Base-by-base conservation (phyloP, 805 yeast genomes). In the Pichia paraexigua region DNA sequence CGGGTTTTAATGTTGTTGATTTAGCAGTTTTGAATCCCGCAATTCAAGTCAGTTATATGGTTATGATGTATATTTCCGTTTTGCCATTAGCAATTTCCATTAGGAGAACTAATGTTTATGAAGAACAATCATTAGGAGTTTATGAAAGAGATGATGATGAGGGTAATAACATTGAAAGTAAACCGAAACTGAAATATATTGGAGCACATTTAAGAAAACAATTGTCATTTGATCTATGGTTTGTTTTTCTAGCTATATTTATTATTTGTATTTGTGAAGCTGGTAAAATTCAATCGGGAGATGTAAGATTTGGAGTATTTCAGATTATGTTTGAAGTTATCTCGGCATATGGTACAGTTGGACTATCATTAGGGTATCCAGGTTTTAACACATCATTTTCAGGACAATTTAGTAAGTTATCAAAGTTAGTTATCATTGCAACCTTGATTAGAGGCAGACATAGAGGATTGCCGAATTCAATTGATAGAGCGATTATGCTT, bases 41-140 rank as follows among this genome's bases (percentile, higher is more conserved):
- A 0, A 87, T 92, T 47, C 96, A 90, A 66, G 95, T 94, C 28
- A 82, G 94, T 59, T 94, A 94, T 65, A 77, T 89, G 82, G 77
- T 94, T 54, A 92, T 94, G 98, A 94, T 94, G 99, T 94, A 94
- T 70, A 90, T 94, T 27, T 92, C 98, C 17, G 97, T 92, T 43
- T 74, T 91, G 63, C 99, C 99, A 1, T 72, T 94, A 59, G 99
- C 99, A 32, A 94, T 94, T 57, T 88, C 97, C 40, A 90, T 94
- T 56, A 82, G 99, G 71, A 79, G 97, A 66, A 94, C 99, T 20
- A 94, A 94, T 65, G 99, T 94, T 50, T 94, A 94, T 70, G 99
- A 94, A 65, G 99, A 94, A 62, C 98, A 90, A 64, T 87, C 97
- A 0, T 70, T 94, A 51, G 99, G 99, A n/a, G 77, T 90, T n/a